Percentiles rank a stretch among this genome's conserved stretches.
Evolutionary conservation across 257 asterid genomes (phyloP).

Genomic region (Solanum microdontum): DNA sequence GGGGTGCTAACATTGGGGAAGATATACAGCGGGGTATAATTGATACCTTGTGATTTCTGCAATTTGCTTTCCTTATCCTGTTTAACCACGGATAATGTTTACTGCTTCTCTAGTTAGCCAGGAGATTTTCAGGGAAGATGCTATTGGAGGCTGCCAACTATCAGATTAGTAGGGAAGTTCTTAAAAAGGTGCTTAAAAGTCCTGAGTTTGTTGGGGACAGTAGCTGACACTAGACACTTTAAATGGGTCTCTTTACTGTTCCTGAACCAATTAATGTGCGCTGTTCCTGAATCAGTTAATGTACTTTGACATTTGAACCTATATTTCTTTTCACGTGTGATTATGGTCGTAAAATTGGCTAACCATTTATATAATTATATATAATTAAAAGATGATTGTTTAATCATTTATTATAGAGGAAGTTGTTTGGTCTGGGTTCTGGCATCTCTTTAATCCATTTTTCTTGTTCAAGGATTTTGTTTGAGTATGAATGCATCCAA

Average conservation of each 20-base stretch:
- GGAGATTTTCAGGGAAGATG: slow-evolving; percentile 62
- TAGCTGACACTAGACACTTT: not conserved
- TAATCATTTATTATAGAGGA: not conserved
- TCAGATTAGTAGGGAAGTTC: slow-evolving; percentile 56
- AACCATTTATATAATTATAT: not conserved
- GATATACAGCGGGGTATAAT: slow-evolving; percentile 52
- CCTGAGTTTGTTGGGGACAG: not conserved
- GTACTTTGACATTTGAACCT: not conserved
- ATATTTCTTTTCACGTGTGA: not conserved
- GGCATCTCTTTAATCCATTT: not conserved
- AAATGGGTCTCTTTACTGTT: not conserved
- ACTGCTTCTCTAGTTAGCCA: slow-evolving; percentile 50
- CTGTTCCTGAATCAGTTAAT: not conserved
- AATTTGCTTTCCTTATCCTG: slow-evolving; percentile 3
- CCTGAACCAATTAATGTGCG: not conserved
- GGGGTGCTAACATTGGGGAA: slow-evolving; percentile 79
- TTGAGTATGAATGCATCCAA: not conserved
- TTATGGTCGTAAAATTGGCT: not conserved
- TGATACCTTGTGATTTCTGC: not conserved
- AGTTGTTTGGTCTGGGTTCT: not conserved
- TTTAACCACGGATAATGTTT: slow-evolving; percentile 9
- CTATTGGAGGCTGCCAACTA: slow-evolving; percentile 72
- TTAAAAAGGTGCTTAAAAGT: slow-evolving; percentile 48
- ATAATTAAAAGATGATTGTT: not conserved
- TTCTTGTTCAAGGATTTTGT: not conserved